Evolutionary conservation across 805 yeast species (phyloP), one percentile per base, ranked within the genome.

Genomic region (Suhomyces vadensis): DNA sequence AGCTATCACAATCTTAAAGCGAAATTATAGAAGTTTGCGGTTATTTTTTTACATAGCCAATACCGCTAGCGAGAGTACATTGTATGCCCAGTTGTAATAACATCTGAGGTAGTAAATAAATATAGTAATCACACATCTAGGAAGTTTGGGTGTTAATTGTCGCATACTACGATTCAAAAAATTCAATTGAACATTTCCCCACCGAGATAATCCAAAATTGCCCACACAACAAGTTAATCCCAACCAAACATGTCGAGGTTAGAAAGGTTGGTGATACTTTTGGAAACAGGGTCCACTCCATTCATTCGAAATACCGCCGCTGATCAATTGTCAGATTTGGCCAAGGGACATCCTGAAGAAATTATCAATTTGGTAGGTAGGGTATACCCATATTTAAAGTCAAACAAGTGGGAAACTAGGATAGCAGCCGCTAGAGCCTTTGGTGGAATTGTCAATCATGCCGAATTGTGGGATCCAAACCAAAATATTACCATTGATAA

Each of bases 231-330:
- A n/a, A n/a, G 33, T 8, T 16, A 29, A 14, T 14, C n/a, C 33
- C 33, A 29, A 29, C 33, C 20, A 14, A 33, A 9, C 17, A 69
- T 73, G 75, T 72, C 76, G 39, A 70, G 84, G 54, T 71, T 79
- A 52, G 84, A 79, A 54, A 67, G 83, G 44, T 73, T 79, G 46
- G 83, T 79, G 48, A 69, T 79, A 47, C 53, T 80, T 33, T 71
- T 94, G 52, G 99, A 95, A 66, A 88, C 97, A 1, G 99, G 99
- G 8, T 88, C 97, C 9, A 89, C 97, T 4, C 87, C 87, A 31
- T 86, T 89, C 61, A 94, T 94, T 35, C 78, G 98, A 52, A 89
- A 88, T 58, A 88, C 97, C 7, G 99, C 99, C 1, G 98, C 98
- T 2, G 97, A 92, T 58, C 99, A 94, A 67, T 74, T 94, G 52